A percentile compares a stretch with the other conserved stretches of the same genome.
Conservation (phyloP, 2,329 filamentous ascomycete species). For the Penicillium sp. region DNA sequence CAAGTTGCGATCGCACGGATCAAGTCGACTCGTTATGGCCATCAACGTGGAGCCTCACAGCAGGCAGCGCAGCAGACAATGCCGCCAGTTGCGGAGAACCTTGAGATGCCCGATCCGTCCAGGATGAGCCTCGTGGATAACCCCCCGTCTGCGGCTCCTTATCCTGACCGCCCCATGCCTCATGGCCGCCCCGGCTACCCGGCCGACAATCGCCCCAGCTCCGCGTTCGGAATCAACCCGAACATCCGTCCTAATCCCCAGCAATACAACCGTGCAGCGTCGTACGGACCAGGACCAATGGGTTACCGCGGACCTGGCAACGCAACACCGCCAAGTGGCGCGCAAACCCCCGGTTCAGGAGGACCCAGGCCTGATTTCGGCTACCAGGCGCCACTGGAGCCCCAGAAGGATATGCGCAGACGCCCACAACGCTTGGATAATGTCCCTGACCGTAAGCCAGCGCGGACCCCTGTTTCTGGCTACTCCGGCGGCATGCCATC, state of each 20-base stretch:
- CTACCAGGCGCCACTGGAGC: slow-evolving; percentile 52
- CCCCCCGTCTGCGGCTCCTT: slow-evolving; percentile 46
- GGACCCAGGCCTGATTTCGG: slow-evolving; percentile 51
- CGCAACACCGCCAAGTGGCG: slow-evolving; percentile 37
- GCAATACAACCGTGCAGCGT: slow-evolving; percentile 38
- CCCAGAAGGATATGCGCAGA: slow-evolving; percentile 36
- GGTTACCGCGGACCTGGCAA: slow-evolving; percentile 41
- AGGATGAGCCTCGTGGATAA: slow-evolving; percentile 45
- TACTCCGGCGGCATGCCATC: slow-evolving; percentile 31
- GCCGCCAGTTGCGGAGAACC: slow-evolving; percentile 47
- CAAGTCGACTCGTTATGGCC: slow-evolving; percentile 73
- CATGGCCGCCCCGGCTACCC: slow-evolving; percentile 40
- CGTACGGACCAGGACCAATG: slow-evolving; percentile 39
- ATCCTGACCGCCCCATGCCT: slow-evolving; percentile 44
- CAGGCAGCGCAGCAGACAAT: slow-evolving; percentile 34
- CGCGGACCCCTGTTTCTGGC: slow-evolving; percentile 36
- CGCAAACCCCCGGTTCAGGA: slow-evolving; percentile 36
- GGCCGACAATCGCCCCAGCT: slow-evolving; percentile 49
- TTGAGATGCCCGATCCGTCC: slow-evolving; percentile 56
- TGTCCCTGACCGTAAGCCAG: slow-evolving; percentile 36
- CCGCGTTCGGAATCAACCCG: slow-evolving; percentile 55
- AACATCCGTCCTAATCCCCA: slow-evolving; percentile 50
- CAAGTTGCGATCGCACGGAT: slow-evolving; percentile 87
- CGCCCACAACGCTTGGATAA: slow-evolving; percentile 37
- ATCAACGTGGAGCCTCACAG: slow-evolving; percentile 41